phyloP scores from a whole-genome alignment of 1,139 yeast species.

The Lodderomyces jiufengensis region DNA sequence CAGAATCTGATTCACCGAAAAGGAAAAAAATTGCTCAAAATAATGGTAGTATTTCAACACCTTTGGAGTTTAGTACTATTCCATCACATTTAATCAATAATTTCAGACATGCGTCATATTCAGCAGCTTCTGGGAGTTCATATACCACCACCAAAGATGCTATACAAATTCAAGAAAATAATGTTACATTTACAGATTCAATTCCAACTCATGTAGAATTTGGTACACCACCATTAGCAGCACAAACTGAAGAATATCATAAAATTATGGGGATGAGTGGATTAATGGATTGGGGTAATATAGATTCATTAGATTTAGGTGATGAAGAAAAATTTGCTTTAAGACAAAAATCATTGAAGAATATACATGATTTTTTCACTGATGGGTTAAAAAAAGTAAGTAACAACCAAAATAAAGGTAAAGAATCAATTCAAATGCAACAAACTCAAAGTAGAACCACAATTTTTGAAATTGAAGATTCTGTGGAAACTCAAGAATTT shows the following conservation, averaged over 20 bases:
- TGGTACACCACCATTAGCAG: slow-evolving; percentile 70
- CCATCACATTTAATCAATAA: slow-evolving; percentile 13
- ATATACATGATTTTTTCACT: slow-evolving; percentile 15
- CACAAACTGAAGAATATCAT: slow-evolving; percentile 20
- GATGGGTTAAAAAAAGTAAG: slow-evolving; percentile 7
- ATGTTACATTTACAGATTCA: slow-evolving; percentile 13
- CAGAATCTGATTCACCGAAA: slow-evolving; percentile 12
- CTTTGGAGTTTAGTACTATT: not conserved
- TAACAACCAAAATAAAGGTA: too few species aligned
- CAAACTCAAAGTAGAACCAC: slow-evolving; percentile 24
- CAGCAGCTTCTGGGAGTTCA: slow-evolving; percentile 72
- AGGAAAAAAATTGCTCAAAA: slow-evolving; percentile 10
- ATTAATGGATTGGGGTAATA: slow-evolving; percentile 35
- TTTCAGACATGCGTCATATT: slow-evolving; percentile 69
- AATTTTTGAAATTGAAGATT: slow-evolving; percentile 31
- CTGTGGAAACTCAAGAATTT: slow-evolving; percentile 12
- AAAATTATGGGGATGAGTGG: slow-evolving; percentile 20
- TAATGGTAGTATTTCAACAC: not conserved
- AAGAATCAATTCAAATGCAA: slow-evolving; percentile 6
- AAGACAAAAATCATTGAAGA: slow-evolving; percentile 14
- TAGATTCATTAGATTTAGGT: slow-evolving; percentile 29
- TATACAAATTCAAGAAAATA: slow-evolving; percentile 22
- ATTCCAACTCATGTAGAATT: slow-evolving; percentile 69
- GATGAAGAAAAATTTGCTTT: slow-evolving; percentile 8
- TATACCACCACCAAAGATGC: slow-evolving; percentile 54